A percentile compares a stretch with the other conserved stretches of the same genome.
phyloP scores from a whole-genome alignment of 768 basidiomycete species.

The Leccinum variicolor region DNA sequence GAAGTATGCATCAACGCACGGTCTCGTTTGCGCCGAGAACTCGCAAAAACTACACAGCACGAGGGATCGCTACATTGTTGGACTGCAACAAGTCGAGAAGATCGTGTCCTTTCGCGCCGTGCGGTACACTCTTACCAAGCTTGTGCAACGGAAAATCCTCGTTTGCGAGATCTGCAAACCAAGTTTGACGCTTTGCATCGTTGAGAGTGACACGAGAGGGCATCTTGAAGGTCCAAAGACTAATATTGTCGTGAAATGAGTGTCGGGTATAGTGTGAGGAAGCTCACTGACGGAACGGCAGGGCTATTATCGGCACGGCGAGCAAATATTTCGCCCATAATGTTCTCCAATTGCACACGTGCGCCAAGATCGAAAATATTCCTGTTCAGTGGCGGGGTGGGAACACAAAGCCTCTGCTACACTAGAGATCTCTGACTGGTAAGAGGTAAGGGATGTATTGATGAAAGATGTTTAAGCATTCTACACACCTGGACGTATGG shows the following conservation, averaged over 20 bases:
- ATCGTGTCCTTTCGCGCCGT: conserved; percentile 83
- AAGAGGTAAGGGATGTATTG: neutral
- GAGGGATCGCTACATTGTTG: conserved; percentile 72
- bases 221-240: conserved; percentile 69
- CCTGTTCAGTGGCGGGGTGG: conserved; percentile 30
- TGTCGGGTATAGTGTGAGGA: neutral
- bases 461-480: neutral
- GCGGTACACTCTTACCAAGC: conserved; percentile 81
- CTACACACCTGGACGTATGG: conserved; percentile 56
- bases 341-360: conserved; percentile 59
- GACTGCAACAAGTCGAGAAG: conserved; percentile 75
- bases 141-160: conserved; percentile 77
- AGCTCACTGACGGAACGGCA: conserved; percentile 56
- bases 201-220: conserved; percentile 81
- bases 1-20: conserved; percentile 34
- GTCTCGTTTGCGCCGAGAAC: conserved; percentile 88
- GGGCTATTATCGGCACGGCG: conserved; percentile 57
- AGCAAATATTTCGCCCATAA: conserved; percentile 74
- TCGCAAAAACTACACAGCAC: conserved; percentile 86
- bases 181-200: conserved; percentile 72
- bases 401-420: conserved; percentile 13
- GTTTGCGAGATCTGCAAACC: conserved; percentile 82
- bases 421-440: conserved; percentile 22
- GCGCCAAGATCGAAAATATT: conserved; percentile 49
- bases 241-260: conserved; percentile 1